Conservation (phyloP, 192 early-diverging fungal species). For the Coemansia nantahalensis region DNA sequence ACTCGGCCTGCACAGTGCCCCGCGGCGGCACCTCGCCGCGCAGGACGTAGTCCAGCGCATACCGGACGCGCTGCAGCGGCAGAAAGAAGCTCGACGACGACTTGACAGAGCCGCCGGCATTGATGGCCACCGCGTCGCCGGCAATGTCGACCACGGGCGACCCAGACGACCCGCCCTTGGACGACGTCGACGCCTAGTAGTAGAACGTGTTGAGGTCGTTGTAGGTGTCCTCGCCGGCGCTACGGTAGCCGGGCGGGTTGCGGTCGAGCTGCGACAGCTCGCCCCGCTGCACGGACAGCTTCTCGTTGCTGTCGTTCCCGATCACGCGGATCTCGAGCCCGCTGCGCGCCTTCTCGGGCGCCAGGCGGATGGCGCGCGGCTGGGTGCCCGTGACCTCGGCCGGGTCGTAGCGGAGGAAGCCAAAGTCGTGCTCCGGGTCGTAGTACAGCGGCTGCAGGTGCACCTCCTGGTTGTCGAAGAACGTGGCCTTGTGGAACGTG, state of each 20-base stretch:
- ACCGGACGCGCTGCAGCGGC: conserved; percentile 65
- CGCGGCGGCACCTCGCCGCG: conserved; percentile 59
- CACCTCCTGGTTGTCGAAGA: conserved; percentile 68
- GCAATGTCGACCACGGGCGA: conserved; percentile 75
- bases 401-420: conserved; percentile 74
- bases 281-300: conserved; percentile 72
- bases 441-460: conserved; percentile 65
- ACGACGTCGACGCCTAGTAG: conserved; percentile 69
- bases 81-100: conserved; percentile 61
- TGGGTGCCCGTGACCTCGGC: conserved; percentile 67
- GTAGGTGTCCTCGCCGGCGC: conserved; percentile 53
- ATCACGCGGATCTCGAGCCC: conserved; percentile 77
- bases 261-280: conserved; percentile 72
- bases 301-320: conserved; percentile 80
- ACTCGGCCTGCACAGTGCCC: conserved; percentile 72
- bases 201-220: conserved; percentile 86
- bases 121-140: conserved; percentile 73
- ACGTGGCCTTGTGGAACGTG: conserved; percentile 62
- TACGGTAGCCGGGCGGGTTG: conserved; percentile 67
- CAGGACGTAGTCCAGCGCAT: conserved; percentile 60
- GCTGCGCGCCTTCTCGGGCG: conserved; percentile 66
- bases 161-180: conserved; percentile 75
- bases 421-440: conserved; percentile 85
- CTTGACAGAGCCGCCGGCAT: conserved; percentile 64
- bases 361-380: conserved; percentile 62